Base-by-base conservation (phyloP, 208 protist genomes). In the Leishmania lainsoni region DNA sequence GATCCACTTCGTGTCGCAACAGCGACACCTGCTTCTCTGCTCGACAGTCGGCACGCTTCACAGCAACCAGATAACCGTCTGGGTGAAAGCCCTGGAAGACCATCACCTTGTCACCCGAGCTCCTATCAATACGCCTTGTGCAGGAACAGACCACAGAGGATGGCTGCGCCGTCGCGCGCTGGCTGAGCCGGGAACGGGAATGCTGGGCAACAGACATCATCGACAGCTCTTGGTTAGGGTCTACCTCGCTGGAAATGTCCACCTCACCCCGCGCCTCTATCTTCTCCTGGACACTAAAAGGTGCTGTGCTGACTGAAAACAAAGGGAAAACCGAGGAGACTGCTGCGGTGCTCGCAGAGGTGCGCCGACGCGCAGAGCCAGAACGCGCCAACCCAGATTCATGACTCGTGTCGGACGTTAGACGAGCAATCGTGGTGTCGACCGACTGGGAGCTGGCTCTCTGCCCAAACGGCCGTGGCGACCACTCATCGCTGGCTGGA, bases 11-110 rank as follows among this genome's bases (percentile, higher is more conserved):
- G 59, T 82, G 87, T n/a, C 81, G 80, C 26, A 78, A 79, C 68
- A 69, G 75, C 76, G 89, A 78, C 65, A 87, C 59, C 81, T 84
- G 56, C 71, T 75, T 82, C 45, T 72, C 74, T 39, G 81, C 74
- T 17, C 74, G 59, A 48, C 86, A 74, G 22, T 86, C 26, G 3
- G 90, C 88, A 35, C 86, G 79, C 82, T 94, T 93, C 51, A 94
- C 88, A 3, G 87, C 90, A 22, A 96, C 90, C 48, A 93, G 79
- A 42, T 86, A 87, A 3, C 91, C 91, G 75, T 86, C 39, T 5
- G 81, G 81, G 76, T 84, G 81, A 29, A 84, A 84, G 49, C 81
- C 81, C 35, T 80, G 81, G 26, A 81, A 84, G 6, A 84, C 76
- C 29, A 52, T 71, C 16, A 78, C 78, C 29, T 35, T 20, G 70